Evolutionary conservation across 2,329 filamentous ascomycete species (phyloP).

Genomic region (Teratosphaeria gauchensis): DNA sequence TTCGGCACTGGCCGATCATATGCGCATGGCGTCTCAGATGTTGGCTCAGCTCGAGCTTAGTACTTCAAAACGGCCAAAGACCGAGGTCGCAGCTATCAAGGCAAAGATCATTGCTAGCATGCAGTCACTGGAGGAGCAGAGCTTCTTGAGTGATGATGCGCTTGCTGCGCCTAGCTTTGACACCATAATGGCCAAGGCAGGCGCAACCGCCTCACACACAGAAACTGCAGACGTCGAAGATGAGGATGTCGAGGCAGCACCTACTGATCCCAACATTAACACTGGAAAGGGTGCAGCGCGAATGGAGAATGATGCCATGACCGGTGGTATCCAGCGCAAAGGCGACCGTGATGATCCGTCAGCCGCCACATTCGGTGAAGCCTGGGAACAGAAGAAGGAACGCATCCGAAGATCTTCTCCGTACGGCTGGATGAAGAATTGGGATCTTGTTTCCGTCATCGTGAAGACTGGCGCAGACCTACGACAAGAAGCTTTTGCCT

Average conservation of each 20-base stretch:
- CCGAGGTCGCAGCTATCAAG: constrained; percentile 73
- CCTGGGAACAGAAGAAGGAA: constrained; percentile 76
- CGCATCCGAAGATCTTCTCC: constrained; percentile 74
- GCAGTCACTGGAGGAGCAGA: constrained; percentile 79
- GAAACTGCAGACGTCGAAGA: constrained; percentile 46
- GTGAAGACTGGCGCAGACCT: constrained; percentile 79
- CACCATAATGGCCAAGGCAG: constrained; percentile 67
- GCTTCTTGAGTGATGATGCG: constrained; percentile 65
- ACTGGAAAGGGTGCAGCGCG: constrained; percentile 66
- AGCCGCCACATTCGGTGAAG: constrained; percentile 77
- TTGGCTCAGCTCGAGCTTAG: constrained; percentile 72
- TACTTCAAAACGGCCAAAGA: constrained; percentile 66
- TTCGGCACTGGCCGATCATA: constrained; percentile 73
- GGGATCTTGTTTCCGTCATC: constrained; percentile 79
- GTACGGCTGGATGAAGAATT: constrained; percentile 83
- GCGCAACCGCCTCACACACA: constrained; percentile 39
- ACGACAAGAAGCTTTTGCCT: constrained; percentile 77
- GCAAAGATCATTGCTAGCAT: constrained; percentile 84
- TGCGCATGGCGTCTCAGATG: constrained; percentile 82
- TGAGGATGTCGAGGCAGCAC: constrained; percentile 28
- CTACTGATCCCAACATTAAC: constrained; percentile 42
- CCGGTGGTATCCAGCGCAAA: constrained; percentile 68
- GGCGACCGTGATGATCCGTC: constrained; percentile 78
- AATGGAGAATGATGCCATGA: constrained; percentile 87
- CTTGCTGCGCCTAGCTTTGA: constrained; percentile 64